A percentile compares a stretch with the other conserved stretches of the same genome.
Evolutionary conservation across 257 asterid genomes (phyloP).

Genomic region (Parsonsia alboflavescens): DNA sequence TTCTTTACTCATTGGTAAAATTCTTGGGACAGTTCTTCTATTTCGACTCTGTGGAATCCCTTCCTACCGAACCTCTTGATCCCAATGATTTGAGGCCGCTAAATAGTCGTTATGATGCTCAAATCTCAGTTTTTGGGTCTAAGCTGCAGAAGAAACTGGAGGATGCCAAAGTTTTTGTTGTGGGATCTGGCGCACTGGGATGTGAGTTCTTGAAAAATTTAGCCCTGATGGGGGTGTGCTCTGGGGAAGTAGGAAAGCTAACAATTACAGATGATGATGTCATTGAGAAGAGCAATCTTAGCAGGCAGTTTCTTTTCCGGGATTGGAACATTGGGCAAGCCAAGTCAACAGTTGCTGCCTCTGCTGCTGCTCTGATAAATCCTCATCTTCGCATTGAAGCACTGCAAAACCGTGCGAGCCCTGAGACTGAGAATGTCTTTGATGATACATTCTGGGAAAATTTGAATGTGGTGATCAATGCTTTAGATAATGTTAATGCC

Average conservation of each 20-base stretch:
- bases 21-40: constrained; percentile 62
- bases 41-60: constrained; percentile 85
- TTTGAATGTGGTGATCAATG: constrained; percentile 65
- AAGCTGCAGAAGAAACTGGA: constrained; percentile 83
- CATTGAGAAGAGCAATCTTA: constrained; percentile 92
- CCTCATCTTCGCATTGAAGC: constrained; percentile 63
- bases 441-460: constrained; percentile 85
- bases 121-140: constrained; percentile 84
- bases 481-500: constrained; percentile 89
- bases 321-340: constrained; percentile 97
- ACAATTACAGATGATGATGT: constrained; percentile 92
- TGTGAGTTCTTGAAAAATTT: constrained; percentile 89
- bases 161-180: constrained; percentile 72
- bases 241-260: constrained; percentile 62
- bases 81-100: constrained; percentile 61
- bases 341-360: constrained; percentile 86
- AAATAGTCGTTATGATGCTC: constrained; percentile 90
- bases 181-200: constrained; percentile 96
- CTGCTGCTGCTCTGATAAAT: constrained; percentile 71
- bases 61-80: constrained; percentile 71
- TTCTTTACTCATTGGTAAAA: not conserved
- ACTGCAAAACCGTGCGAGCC: constrained; percentile 82
- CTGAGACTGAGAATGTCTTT: constrained; percentile 84
- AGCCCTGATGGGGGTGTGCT: constrained; percentile 89
- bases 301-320: constrained; percentile 89